phyloP scores from a whole-genome alignment of 148 eudicot genomes.

The Oxyria digyna region DNA sequence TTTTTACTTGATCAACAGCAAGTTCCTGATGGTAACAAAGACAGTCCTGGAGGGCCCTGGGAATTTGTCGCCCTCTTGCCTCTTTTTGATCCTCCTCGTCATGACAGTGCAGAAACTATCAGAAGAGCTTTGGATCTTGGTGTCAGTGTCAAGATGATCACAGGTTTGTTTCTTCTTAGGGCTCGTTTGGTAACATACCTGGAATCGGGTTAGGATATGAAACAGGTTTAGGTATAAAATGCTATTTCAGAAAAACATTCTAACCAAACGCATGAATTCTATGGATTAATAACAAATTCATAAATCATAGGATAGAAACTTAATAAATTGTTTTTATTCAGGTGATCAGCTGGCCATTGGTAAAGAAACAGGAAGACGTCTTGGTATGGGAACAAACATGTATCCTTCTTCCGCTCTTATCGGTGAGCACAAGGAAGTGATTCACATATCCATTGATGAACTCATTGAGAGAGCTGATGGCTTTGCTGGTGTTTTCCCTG shows the following conservation, averaged over 20 bases:
- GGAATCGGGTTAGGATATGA: too few relatives aligned
- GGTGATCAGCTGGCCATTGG: slow-evolving; percentile 85
- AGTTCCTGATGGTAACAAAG: slow-evolving; percentile 57
- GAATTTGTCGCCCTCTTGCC: slow-evolving; percentile 75
- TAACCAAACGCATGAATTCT: too few relatives aligned
- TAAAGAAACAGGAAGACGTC: slow-evolving; percentile 86
- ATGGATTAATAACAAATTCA: too few relatives aligned
- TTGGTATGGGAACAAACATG: slow-evolving; percentile 91
- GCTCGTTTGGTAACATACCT: too few relatives aligned
- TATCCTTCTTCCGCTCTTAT: slow-evolving; percentile 69
- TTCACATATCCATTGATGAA: slow-evolving; percentile 53
- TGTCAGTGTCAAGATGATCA: slow-evolving; percentile 86
- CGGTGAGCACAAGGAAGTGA: slow-evolving; percentile 31
- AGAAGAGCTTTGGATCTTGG: slow-evolving; percentile 66
- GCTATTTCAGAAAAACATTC: too few relatives aligned
- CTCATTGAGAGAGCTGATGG: slow-evolving; percentile 83
- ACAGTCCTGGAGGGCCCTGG: slow-evolving; percentile 78
- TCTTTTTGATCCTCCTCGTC: slow-evolving; percentile 88
- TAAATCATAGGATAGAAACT: too few relatives aligned
- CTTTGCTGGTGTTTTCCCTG: slow-evolving; percentile 91
- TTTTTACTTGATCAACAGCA: slow-evolving; percentile 27
- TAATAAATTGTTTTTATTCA: slow-evolving; percentile 7
- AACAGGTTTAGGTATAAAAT: too few relatives aligned
- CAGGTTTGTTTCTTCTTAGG: slow-evolving; percentile 30
- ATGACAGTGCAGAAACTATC: slow-evolving; percentile 89